A percentile compares a stretch with the other conserved stretches of the same genome.
phyloP scores from a whole-genome alignment of 2,329 filamentous ascomycete genomes.

The Trichoderma sp. region DNA sequence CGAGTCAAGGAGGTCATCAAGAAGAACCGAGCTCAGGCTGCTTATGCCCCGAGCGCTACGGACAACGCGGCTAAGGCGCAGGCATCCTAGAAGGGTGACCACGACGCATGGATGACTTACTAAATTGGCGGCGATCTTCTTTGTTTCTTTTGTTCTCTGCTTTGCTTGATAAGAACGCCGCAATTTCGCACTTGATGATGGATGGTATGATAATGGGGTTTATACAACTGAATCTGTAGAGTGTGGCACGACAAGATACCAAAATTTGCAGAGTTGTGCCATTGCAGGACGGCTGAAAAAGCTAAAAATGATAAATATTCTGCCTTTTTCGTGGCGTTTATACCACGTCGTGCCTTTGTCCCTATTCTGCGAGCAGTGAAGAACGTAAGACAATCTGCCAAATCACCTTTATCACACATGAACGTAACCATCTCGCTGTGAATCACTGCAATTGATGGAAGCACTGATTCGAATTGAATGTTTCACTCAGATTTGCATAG shows the following conservation, averaged over 20 bases:
- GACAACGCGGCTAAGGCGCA: conserved; percentile 36
- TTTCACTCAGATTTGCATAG: background rate
- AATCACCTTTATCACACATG: background rate
- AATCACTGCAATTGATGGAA: background rate
- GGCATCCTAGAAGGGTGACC: conserved; percentile 34
- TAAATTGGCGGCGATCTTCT: conserved; percentile 19
- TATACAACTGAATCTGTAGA: conserved; percentile 18
- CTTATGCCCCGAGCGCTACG: conserved; percentile 51
- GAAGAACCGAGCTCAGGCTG: conserved; percentile 61
- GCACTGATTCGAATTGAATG: background rate
- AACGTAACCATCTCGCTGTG: background rate
- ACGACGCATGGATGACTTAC: conserved; percentile 5
- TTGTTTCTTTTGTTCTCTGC: background rate
- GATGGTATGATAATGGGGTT: conserved; percentile 10
- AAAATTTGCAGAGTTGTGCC: conserved; percentile 20
- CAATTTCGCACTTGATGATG: conserved; percentile 13
- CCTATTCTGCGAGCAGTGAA: background rate
- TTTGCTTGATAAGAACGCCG: conserved; percentile 13
- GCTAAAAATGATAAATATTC: background rate
- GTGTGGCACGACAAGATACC: conserved; percentile 20
- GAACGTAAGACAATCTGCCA: background rate
- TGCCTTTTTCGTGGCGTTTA: background rate
- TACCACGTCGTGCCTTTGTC: background rate
- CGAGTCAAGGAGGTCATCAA: conserved; percentile 82
- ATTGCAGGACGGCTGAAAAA: background rate